These are phyloP conservation scores for Fusarium sambucinum DNA, from an alignment of 2,329 filamentous ascomycete genomes.

Conservation along the genomic window DNA sequence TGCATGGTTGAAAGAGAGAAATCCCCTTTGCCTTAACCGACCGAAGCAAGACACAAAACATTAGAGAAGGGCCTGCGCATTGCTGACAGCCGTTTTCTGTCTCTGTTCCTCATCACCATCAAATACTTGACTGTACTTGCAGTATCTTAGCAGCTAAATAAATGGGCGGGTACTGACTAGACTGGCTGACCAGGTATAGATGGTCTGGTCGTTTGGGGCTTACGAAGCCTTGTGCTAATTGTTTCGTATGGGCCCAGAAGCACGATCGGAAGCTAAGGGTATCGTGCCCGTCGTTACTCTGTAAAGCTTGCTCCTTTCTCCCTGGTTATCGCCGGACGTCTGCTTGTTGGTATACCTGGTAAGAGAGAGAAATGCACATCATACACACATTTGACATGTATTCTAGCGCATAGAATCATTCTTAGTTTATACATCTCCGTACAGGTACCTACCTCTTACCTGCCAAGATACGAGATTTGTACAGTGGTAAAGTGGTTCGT, in stretches of 20 bases:
- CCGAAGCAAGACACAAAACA: slow-evolving; percentile 11
- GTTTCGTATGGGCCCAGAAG: slow-evolving; percentile 5
- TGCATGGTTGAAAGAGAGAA: neutral
- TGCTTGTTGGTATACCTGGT: neutral
- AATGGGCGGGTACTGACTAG: slow-evolving; percentile 1
- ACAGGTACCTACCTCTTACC: neutral
- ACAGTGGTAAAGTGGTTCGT: slow-evolving; percentile 11
- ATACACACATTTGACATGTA: neutral
- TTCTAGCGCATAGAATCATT: neutral
- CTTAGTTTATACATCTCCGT: neutral
- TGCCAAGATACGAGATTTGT: slow-evolving; percentile 14
- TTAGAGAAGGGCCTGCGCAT: neutral
- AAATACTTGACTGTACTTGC: neutral
- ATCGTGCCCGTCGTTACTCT: neutral
- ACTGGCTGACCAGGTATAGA: neutral
- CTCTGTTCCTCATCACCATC: slow-evolving; percentile 8
- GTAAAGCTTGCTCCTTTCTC: neutral
- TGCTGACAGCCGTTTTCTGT: slow-evolving; percentile 18
- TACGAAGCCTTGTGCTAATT: slow-evolving; percentile 13
- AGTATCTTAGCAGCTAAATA: slow-evolving; percentile 2
- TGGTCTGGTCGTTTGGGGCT: slow-evolving; percentile 1
- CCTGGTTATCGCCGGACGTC: too few relatives aligned
- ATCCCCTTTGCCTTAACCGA: neutral
- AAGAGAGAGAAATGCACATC: neutral
- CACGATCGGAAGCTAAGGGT: slow-evolving; percentile 5